Conservation (phyloP, 1,139 yeast species). For the Yamadazyma atmosphaerica region DNA sequence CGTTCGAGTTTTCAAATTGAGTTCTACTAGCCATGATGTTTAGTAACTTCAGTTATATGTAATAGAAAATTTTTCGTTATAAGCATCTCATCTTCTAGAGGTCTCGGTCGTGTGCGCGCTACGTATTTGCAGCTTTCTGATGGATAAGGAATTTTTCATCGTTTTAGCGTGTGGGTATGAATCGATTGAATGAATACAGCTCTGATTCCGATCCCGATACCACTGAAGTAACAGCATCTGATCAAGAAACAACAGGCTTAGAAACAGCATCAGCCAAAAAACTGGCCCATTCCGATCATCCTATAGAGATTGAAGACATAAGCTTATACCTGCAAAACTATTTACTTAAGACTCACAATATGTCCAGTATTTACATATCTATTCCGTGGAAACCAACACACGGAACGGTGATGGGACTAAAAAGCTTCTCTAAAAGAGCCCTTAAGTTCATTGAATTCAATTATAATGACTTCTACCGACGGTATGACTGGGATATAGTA, state of each 20-base stretch:
- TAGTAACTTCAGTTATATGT: neutral
- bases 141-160: no score
- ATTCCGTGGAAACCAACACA: constrained; percentile 15
- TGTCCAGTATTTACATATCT: constrained; percentile 9
- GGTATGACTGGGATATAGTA: constrained; percentile 11
- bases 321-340: constrained; percentile 15
- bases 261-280: no score
- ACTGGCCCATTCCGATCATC: no score
- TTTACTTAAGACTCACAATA: constrained; percentile 10
- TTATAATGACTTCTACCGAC: constrained; percentile 7
- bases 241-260: neutral
- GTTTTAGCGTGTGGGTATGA: constrained; percentile 12
- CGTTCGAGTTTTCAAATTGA: constrained; percentile 94
- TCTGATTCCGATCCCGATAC: constrained; percentile 9
- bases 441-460: constrained; percentile 7
- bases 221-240: constrained; percentile 5
- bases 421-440: constrained; percentile 5
- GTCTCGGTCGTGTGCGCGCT: neutral
- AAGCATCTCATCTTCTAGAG: neutral
- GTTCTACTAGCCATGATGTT: constrained; percentile 48
- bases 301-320: no score
- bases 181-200: constrained; percentile 10
- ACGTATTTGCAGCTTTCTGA: no score
- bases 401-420: constrained; percentile 4
- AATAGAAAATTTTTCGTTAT: neutral